Base-by-base conservation (phyloP, 495 filamentous ascomycete genomes). In the Wilcoxina mikolae region DNA sequence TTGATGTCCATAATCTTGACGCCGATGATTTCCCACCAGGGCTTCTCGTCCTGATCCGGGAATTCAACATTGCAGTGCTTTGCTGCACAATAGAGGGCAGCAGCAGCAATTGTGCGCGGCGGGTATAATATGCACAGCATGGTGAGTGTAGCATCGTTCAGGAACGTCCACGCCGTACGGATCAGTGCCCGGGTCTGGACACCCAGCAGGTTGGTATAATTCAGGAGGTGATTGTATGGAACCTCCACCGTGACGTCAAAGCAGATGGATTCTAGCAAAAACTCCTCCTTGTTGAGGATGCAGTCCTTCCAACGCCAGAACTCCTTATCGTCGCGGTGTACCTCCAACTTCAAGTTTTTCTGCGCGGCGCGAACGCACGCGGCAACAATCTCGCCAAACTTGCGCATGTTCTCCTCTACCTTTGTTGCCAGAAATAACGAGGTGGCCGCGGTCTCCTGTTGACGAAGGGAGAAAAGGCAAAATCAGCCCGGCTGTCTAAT, bases 271-370 rank as follows among this genome's bases (percentile, higher is more conserved):
- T 99, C 91, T 4, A 99, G 75, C 69, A 96, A 78, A 41, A 87
- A 69, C 61, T 96, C 94, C 71, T 99, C 91, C 61, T 87, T 82
- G 57, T 80, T 78, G 2, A 95, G 73, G 43, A 99, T 90, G 51
- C 81, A 87, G 62, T 99, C 91, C 45, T 85, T 79, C 91, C 91
- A 98, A 65, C 79, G 75, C 91, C 91, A 98, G 66, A 85, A 98
- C 58, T 96, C 91, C 58, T 94, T 95, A 39, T 81, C 85, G 66
- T 95, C 87, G 67, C 95, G 91, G 62, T 96, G 90, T 23, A 98
- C 83, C 17, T 58, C 52, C 51, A 94, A 75, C 61, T 85, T 81
- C 5, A 83, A 72, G 60, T 96, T 83, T 70, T 98, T 96, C 66
- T 94, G 90, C 26, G 90, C 93, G 12, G 95, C 89, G 56, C 87